Evolutionary conservation across 1,284 basidiomycete species (phyloP).

Genomic region (Coniferiporia weirii): DNA sequence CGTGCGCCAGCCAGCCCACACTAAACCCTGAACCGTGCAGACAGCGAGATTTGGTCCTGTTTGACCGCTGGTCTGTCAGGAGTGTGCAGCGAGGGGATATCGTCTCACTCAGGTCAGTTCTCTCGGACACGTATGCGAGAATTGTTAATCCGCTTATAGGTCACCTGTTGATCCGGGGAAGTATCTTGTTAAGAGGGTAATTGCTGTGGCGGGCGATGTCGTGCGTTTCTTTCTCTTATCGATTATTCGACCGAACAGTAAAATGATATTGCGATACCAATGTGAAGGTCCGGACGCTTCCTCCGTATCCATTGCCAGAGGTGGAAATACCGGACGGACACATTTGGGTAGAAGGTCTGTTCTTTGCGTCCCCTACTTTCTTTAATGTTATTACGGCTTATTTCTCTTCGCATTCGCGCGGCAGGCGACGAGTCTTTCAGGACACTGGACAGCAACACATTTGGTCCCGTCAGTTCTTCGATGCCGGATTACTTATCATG

Average conservation of each 20-base stretch:
- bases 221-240: conserved; percentile 24
- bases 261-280: too few relatives aligned
- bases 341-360: conserved; percentile 68
- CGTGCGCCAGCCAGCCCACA: conserved; percentile 53
- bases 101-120: conserved; percentile 49
- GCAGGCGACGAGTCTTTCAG: conserved; percentile 60
- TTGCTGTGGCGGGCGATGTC: conserved; percentile 58
- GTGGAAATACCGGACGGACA: conserved; percentile 56
- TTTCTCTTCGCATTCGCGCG: conserved; percentile 6
- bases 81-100: conserved; percentile 55
- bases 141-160: conserved; percentile 30
- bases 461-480: conserved; percentile 53
- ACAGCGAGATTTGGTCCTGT: conserved; percentile 58
- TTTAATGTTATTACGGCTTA: background rate
- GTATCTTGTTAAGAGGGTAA: conserved; percentile 61
- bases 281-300: conserved; percentile 52
- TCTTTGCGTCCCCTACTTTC: background rate
- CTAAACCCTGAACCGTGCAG: conserved; percentile 65
- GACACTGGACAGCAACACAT: conserved; percentile 67
- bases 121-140: background rate
- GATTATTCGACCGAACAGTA: conserved; percentile 13
- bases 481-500: background rate
- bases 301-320: conserved; percentile 60
- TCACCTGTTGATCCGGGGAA: conserved; percentile 54
- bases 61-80: conserved; percentile 47